These are phyloP conservation scores for Chrysanthemum lavandulifolium DNA, from an alignment of 129 eudicot genomes.

Conservation along the genomic window DNA sequence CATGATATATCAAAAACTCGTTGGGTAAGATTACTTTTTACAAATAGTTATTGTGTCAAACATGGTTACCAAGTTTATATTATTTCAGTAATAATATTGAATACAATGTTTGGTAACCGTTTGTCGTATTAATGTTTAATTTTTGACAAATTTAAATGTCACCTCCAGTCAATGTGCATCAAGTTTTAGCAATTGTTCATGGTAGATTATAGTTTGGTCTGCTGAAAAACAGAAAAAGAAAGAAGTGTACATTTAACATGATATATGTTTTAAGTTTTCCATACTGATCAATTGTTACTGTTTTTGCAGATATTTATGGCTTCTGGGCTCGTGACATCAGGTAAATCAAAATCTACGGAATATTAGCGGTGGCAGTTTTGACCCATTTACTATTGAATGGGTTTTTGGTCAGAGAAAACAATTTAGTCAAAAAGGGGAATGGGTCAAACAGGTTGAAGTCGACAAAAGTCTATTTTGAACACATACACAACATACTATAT, in stretches of 20 bases:
- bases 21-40: conserved; percentile 53
- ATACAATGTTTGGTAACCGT: background rate
- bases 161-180: background rate
- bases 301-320: conserved; percentile 62
- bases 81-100: too few relatives aligned
- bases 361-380: conserved; percentile 5
- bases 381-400: background rate
- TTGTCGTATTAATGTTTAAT: background rate
- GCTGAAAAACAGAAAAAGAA: background rate
- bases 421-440: too few relatives aligned
- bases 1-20: conserved; percentile 73
- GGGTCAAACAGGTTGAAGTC: too few relatives aligned
- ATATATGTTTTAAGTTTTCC: background rate
- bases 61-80: too few relatives aligned
- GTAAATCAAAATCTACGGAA: conserved; percentile 36
- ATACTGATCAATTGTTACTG: conserved; percentile 13
- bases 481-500: too few relatives aligned
- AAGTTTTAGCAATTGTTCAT: background rate
- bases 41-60: background rate
- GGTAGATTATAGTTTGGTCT: background rate
- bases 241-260: background rate
- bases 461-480: too few relatives aligned
- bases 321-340: conserved; percentile 61
- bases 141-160: conserved; percentile 2
- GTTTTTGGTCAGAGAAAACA: background rate